A percentile compares a stretch with the other conserved stretches of the same genome.
Conservation (phyloP, 2,329 filamentous ascomycete genomes). For the Mariannaea elegans region DNA sequence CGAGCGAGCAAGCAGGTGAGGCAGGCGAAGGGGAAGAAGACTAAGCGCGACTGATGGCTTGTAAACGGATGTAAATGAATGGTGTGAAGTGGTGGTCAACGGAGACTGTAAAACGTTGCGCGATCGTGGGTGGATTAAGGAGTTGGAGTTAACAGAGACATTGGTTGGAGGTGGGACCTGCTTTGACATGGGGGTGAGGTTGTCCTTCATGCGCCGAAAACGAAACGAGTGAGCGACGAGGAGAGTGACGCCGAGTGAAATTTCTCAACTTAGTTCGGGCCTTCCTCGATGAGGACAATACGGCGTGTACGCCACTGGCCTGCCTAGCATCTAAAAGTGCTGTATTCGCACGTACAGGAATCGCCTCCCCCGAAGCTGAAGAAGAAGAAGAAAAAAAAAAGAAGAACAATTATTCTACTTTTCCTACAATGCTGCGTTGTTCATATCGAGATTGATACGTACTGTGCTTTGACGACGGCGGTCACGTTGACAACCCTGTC, state of each 20-base stretch:
- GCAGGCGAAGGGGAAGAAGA: background rate
- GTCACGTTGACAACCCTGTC: background rate
- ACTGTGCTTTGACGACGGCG: background rate
- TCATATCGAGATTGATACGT: background rate
- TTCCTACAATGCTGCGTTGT: background rate
- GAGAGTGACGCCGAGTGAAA: no score
- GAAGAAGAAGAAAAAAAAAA: no score
- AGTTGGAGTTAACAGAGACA: background rate
- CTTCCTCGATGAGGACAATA: background rate
- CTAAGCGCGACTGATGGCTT: background rate
- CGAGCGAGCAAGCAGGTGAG: constrained; percentile 7
- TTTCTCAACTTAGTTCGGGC: no score
- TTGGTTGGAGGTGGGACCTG: constrained; percentile 4
- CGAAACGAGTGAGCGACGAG: background rate
- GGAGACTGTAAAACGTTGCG: constrained; percentile 1
- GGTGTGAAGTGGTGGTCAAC: background rate
- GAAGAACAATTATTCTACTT: no score
- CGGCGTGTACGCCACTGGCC: background rate
- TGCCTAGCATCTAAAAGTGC: background rate
- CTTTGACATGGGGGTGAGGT: constrained; percentile 10
- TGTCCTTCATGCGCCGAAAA: constrained; percentile 1
- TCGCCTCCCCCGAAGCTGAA: no score
- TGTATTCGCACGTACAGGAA: no score
- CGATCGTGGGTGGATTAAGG: background rate
- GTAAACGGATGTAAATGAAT: background rate